Percentiles rank a stretch among this genome's conserved stretches.
phyloP scores from a whole-genome alignment of 108 stramenopile genomes.

The Nitzschia sp. region DNA sequence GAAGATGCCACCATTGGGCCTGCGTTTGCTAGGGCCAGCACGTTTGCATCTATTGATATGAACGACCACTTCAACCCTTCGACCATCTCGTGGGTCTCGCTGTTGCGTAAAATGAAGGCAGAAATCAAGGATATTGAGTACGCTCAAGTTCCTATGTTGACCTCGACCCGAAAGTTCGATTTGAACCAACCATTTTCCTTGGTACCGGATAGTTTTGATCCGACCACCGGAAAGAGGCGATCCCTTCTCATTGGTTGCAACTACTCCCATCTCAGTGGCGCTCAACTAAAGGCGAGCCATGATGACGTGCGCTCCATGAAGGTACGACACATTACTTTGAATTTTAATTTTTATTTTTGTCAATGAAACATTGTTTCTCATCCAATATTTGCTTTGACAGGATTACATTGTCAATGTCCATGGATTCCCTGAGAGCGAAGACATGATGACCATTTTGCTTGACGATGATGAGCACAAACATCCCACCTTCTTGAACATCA shows the following conservation, averaged over 20 bases:
- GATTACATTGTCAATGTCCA: conserved; percentile 88
- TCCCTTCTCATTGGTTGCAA: conserved; percentile 84
- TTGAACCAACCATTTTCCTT: conserved; percentile 70
- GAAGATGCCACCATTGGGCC: conserved; percentile 21
- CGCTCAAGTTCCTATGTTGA: conserved; percentile 69
- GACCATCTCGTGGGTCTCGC: conserved; percentile 67
- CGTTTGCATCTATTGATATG: conserved; percentile 58
- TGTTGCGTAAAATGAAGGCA: conserved; percentile 79
- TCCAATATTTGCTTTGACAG: conserved; percentile 5
- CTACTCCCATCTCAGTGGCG: conserved; percentile 58
- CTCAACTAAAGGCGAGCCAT: conserved; percentile 77
- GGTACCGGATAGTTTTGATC: conserved; percentile 66
- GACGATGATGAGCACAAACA: conserved; percentile 73
- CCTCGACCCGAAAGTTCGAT: conserved; percentile 71
- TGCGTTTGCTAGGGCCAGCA: conserved; percentile 37
- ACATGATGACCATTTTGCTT: conserved; percentile 72
- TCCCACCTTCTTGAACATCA: conserved; percentile 78
- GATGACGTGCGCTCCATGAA: conserved; percentile 86
- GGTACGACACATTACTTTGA: conserved; percentile 20
- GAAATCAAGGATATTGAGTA: conserved; percentile 81
- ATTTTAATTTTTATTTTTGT: not conserved
- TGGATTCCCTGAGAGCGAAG: conserved; percentile 70
- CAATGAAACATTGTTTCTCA: not conserved
- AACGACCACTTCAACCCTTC: conserved; percentile 43
- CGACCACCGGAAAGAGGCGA: conserved; percentile 58